Evolutionary conservation across 495 filamentous ascomycete genomes (phyloP).

Genomic region (Penicillium dipodomyicola): DNA sequence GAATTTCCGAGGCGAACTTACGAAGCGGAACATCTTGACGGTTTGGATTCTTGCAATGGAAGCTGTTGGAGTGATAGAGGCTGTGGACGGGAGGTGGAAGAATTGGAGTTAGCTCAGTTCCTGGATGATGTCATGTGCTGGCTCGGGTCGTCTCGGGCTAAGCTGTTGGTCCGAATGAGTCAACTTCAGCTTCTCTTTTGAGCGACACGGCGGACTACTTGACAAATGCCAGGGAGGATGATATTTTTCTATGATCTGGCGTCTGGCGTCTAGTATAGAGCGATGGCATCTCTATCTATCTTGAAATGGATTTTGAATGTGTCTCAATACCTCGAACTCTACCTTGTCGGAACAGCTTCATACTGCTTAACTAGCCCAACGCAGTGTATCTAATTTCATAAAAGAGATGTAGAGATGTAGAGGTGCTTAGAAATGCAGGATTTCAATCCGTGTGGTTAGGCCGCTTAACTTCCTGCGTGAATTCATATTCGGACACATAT

Average conservation of each 20-base stretch:
- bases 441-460: no score
- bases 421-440: no score
- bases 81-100: background rate
- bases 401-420: no score
- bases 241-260: background rate
- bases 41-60: conserved; percentile 2
- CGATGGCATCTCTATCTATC: background rate
- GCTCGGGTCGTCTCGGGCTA: conserved; percentile 12
- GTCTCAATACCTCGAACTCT: background rate
- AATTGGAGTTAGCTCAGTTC: conserved; percentile 9
- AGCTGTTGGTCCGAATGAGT: background rate
- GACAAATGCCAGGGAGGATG: background rate
- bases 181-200: background rate
- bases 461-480: no score
- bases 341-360: background rate
- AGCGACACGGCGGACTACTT: background rate
- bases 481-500: no score
- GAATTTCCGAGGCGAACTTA: conserved; percentile 31
- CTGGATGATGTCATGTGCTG: conserved; percentile 32
- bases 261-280: background rate
- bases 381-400: background rate
- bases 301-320: background rate
- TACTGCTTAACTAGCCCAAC: background rate
- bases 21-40: conserved; percentile 47
- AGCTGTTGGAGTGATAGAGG: background rate